Conservation (phyloP, 108 stramenopile genomes). For the Cyclostephanos tholiformis region DNA sequence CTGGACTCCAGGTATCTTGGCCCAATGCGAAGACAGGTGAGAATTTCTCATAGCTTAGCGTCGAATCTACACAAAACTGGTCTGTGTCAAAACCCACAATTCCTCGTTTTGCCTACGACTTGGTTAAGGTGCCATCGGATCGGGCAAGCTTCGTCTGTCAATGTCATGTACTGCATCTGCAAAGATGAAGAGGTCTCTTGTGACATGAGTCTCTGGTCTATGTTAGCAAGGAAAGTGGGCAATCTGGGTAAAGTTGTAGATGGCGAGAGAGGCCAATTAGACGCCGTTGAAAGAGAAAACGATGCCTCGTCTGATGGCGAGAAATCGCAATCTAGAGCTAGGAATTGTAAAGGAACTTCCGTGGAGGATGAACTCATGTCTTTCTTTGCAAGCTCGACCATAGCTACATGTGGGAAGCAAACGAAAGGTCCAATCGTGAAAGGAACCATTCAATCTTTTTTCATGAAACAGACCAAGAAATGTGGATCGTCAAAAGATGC, state of each 20-base stretch:
- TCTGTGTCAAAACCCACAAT: too few species aligned
- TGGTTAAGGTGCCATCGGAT: constrained; percentile 78
- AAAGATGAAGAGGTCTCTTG: constrained; percentile 60
- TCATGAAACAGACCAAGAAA: constrained; percentile 35
- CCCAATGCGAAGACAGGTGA: constrained; percentile 92
- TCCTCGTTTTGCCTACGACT: background rate
- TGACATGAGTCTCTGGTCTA: constrained; percentile 77
- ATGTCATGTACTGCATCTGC: constrained; percentile 85
- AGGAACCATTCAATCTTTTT: constrained; percentile 54
- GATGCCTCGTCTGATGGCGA: background rate
- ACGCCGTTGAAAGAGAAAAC: constrained; percentile 30
- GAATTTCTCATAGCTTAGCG: background rate
- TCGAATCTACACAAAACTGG: too few species aligned
- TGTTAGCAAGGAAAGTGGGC: constrained; percentile 73
- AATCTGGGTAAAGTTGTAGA: constrained; percentile 75
- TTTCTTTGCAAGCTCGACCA: constrained; percentile 37
- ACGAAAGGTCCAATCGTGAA: constrained; percentile 21
- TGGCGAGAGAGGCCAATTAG: constrained; percentile 52
- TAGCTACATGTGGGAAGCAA: background rate
- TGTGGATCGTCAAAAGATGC: background rate
- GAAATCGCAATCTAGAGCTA: background rate
- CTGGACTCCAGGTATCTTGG: constrained; percentile 86
- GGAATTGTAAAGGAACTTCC: constrained; percentile 18
- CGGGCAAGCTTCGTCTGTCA: constrained; percentile 80
- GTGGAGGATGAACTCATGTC: constrained; percentile 46